A percentile compares a stretch with the other conserved stretches of the same genome.
phyloP scores from a whole-genome alignment of 331 rosid species.

The Pyrus hybrid region DNA sequence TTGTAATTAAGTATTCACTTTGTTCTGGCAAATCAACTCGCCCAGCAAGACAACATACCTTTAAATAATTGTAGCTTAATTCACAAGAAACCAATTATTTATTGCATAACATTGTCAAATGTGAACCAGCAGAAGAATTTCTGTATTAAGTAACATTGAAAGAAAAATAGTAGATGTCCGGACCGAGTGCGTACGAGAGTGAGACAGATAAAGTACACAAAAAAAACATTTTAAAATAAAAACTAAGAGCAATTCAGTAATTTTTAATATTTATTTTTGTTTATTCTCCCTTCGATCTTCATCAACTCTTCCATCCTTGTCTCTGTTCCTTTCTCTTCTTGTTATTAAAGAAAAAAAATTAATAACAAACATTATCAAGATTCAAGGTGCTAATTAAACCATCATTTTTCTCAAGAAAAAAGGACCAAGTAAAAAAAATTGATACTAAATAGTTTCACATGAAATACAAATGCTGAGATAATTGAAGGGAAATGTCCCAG shows the following conservation, averaged over 20 bases:
- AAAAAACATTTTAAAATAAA: not conserved
- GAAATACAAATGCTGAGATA: too few species aligned
- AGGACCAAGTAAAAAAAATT: too few species aligned
- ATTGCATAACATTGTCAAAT: not conserved
- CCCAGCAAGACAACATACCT: conserved; percentile 85
- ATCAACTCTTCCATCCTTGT: too few species aligned
- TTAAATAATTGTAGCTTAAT: conserved; percentile 23
- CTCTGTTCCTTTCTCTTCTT: too few species aligned
- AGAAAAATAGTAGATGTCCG: not conserved
- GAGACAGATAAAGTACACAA: not conserved
- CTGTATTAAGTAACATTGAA: not conserved
- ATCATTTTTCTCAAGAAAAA: too few species aligned
- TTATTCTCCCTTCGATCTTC: too few species aligned
- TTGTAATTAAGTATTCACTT: too few species aligned
- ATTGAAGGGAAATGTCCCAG: not conserved
- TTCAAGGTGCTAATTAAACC: too few species aligned
- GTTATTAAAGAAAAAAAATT: too few species aligned
- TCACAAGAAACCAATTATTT: not conserved
- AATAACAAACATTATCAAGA: too few species aligned
- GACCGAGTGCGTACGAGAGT: not conserved
- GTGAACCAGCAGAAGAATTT: not conserved
- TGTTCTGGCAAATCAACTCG: conserved; percentile 54
- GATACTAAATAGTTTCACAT: too few species aligned
- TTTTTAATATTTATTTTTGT: not conserved
- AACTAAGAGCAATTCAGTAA: not conserved